Conservation (phyloP, 2,329 filamentous ascomycete species). For the Madurella fahalii region DNA sequence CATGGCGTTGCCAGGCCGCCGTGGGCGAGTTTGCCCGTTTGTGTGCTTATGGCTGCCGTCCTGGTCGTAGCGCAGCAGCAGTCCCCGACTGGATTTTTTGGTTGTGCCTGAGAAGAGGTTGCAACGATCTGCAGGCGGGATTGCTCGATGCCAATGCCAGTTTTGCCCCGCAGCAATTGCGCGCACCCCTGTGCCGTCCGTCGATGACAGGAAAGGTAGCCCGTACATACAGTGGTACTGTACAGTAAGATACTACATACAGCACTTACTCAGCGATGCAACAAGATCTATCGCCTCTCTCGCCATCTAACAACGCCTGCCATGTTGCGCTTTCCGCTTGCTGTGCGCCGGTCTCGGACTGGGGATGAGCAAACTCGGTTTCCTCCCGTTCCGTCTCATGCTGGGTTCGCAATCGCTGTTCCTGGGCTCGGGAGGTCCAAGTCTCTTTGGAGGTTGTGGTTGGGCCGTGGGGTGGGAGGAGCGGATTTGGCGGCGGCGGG, state of each 20-base stretch:
- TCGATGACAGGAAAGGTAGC: neutral
- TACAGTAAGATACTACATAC: too few relatives aligned
- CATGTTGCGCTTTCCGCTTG: neutral
- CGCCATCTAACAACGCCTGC: neutral
- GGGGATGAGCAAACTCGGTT: neutral
- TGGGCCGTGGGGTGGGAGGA: conserved; percentile 18
- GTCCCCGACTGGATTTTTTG: conserved; percentile 1
- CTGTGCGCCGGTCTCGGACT: neutral
- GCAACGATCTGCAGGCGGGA: conserved; percentile 19
- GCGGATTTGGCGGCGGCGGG: conserved; percentile 14
- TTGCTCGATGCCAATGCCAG: conserved; percentile 6
- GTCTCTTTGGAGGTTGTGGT: conserved; percentile 13
- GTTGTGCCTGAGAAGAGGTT: conserved; percentile 8
- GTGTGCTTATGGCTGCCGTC: neutral
- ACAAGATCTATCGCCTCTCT: neutral
- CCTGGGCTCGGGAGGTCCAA: too few relatives aligned
- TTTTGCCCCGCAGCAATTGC: conserved; percentile 12
- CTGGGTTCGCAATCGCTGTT: too few relatives aligned
- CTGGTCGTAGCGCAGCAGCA: conserved; percentile 2
- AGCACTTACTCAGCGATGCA: neutral
- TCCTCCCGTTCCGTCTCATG: too few relatives aligned
- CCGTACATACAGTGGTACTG: too few relatives aligned
- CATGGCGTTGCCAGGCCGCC: neutral
- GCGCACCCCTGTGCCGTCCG: conserved; percentile 8
- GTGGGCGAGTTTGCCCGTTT: conserved; percentile 1